Base-by-base conservation (phyloP, 31 red algal genomes). In the Bonnemaisonia californica region DNA sequence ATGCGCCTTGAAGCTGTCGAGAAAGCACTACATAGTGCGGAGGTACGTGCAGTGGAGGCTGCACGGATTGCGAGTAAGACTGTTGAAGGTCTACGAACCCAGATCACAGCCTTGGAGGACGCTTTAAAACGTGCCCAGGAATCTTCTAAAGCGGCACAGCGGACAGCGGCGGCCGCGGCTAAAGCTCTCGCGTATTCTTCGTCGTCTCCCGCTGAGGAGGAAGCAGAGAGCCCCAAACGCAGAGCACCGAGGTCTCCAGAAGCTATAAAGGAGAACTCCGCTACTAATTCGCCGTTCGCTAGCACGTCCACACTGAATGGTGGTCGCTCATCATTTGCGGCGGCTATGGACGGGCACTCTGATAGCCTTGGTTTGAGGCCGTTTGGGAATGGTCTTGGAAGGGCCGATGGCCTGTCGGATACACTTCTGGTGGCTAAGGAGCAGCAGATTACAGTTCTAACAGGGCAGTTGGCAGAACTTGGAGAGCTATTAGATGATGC, bases 151-250 rank as follows among this genome's bases (percentile, higher is more conserved):
- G 77, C 77, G 12, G 77, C 77, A 26, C 77, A 81, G 28, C 58
- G 77, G 0, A 81, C 77, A n/a, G 77, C 77, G 18, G 77, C 77
- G 12, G 77, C 41, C 21, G 77, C 77, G 11, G 77, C 77, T 27
- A 65, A 68, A 51, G 77, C 77, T 0, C 21, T 81, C 16, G 59
- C 60, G 13, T 78, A 38, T 47, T 30, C 36, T 30, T 26, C 47
- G 35, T n/a, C 48, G 4, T 9, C 39, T n/a, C 18, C 0, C 13
- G 27, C 23, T 4, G 59, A 81, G 3, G 34, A 39, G 16, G 34
- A 23, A 3, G 19, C 19, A 32, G 18, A n/a, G 12, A 24, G 45
- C 41, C 45, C 71, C 19, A 30, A 34, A 7, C 22, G 45, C 4
- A 16, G 28, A 18, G 19, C 71, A 19, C 12, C 24, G 16, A 54